Conservation (phyloP, 305 asterid species). For the Solanum aculeatissimum region DNA sequence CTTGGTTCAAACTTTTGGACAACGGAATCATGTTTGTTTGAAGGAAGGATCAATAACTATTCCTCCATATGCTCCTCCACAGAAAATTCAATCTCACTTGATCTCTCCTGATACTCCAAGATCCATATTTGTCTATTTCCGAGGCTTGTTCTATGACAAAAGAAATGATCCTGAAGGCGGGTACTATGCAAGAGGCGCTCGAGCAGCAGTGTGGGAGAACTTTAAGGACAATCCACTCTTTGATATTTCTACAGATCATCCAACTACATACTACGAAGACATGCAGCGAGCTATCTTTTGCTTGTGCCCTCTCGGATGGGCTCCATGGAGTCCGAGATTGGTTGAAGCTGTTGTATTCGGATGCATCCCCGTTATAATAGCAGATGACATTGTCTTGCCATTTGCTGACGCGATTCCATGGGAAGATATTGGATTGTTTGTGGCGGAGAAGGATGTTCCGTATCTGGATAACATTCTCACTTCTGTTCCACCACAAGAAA, state of each 20-base stretch:
- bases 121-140: slow-evolving; percentile 55
- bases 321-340: slow-evolving; percentile 81
- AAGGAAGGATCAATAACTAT: slow-evolving; percentile 59
- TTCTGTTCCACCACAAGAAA: slow-evolving; percentile 44
- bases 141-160: slow-evolving; percentile 57
- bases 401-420: slow-evolving; percentile 76
- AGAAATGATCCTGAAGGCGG: slow-evolving; percentile 66
- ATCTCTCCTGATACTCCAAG: slow-evolving; percentile 63
- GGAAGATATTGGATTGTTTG: slow-evolving; percentile 62
- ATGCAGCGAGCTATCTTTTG: slow-evolving; percentile 71
- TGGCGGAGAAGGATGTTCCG: slow-evolving; percentile 59
- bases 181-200: slow-evolving; percentile 69
- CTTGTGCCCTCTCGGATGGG: slow-evolving; percentile 79
- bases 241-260: slow-evolving; percentile 72
- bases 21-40: slow-evolving; percentile 62
- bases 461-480: slow-evolving; percentile 60
- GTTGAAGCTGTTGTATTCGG: slow-evolving; percentile 74
- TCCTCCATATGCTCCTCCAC: slow-evolving; percentile 86
- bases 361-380: slow-evolving; percentile 68
- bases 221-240: slow-evolving; percentile 71
- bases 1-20: slow-evolving; percentile 70
- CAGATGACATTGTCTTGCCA: slow-evolving; percentile 61
- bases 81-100: slow-evolving; percentile 56
- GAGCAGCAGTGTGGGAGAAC: slow-evolving; percentile 75
- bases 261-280: slow-evolving; percentile 62